Conservation (phyloP, 805 yeast species). For the Saccharomycopsis babjevae region DNA sequence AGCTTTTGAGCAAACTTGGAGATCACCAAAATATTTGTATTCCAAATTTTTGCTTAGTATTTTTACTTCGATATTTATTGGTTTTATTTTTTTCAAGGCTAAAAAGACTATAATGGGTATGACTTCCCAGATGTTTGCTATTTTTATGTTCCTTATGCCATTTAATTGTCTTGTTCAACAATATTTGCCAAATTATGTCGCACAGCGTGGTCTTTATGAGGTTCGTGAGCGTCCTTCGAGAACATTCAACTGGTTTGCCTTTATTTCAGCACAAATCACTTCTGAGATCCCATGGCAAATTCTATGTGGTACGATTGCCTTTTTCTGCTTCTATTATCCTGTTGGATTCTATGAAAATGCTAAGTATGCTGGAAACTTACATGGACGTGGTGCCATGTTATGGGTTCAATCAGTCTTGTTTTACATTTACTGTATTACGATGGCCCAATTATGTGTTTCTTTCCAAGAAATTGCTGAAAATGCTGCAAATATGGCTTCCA, state of each 20-base stretch:
- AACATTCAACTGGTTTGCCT: slow-evolving; percentile 58
- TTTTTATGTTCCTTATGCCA: slow-evolving; percentile 45
- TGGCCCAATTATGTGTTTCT: slow-evolving; percentile 50
- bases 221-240: slow-evolving; percentile 66
- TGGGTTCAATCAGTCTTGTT: slow-evolving; percentile 37
- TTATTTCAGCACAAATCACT: slow-evolving; percentile 38
- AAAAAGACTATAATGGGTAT: slow-evolving; percentile 52
- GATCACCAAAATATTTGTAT: slow-evolving; percentile 53
- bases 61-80: slow-evolving; percentile 49
- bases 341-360: slow-evolving; percentile 59
- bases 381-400: slow-evolving; percentile 48
- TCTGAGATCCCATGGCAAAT: slow-evolving; percentile 61
- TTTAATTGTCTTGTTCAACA: slow-evolving; percentile 50
- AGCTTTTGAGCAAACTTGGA: slow-evolving; percentile 51
- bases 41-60: slow-evolving; percentile 44
- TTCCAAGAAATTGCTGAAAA: slow-evolving; percentile 49
- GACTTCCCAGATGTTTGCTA: slow-evolving; percentile 51
- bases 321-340: slow-evolving; percentile 63
- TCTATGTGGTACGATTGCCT: slow-evolving; percentile 49
- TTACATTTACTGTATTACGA: slow-evolving; percentile 44
- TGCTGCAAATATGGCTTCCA: slow-evolving; percentile 50
- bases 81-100: slow-evolving; percentile 60
- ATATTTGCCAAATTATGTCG: slow-evolving; percentile 48
- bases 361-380: slow-evolving; percentile 30
- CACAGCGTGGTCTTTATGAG: slow-evolving; percentile 55